Evolutionary conservation across 2,329 filamentous ascomycete species (phyloP).

Genomic region (Mollisiaceae sp.): DNA sequence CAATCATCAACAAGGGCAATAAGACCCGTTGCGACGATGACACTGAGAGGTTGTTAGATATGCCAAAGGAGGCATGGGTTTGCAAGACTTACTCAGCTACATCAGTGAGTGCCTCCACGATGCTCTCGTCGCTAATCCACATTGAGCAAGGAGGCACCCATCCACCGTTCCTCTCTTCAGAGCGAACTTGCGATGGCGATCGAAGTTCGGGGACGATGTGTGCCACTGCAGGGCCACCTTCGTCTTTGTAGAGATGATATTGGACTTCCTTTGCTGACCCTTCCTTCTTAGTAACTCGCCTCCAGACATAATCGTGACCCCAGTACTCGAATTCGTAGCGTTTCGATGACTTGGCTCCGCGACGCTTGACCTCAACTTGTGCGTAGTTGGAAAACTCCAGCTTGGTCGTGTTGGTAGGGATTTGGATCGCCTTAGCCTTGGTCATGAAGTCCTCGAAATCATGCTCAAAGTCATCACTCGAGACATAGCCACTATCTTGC

Average conservation of each 20-base stretch:
- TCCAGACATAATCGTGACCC: slow-evolving; percentile 86
- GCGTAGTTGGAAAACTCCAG: slow-evolving; percentile 98
- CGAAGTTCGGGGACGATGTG: slow-evolving; percentile 84
- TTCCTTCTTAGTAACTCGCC: slow-evolving; percentile 71
- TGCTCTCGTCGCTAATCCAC: slow-evolving; percentile 79
- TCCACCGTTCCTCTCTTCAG: slow-evolving; percentile 78
- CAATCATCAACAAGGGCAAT: slow-evolving; percentile 88
- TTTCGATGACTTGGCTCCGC: slow-evolving; percentile 69
- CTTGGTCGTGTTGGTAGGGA: slow-evolving; percentile 78
- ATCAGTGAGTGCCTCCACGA: slow-evolving; percentile 73
- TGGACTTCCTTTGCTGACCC: slow-evolving; percentile 67
- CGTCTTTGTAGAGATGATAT: slow-evolving; percentile 78
- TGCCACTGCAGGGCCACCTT: slow-evolving; percentile 68
- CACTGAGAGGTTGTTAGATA: slow-evolving; percentile 53
- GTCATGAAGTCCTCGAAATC: slow-evolving; percentile 39
- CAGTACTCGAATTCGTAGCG: slow-evolving; percentile 94
- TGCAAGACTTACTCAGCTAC: slow-evolving; percentile 77
- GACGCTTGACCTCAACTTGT: slow-evolving; percentile 79
- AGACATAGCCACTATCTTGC: slow-evolving; percentile 62
- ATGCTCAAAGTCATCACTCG: slow-evolving; percentile 46
- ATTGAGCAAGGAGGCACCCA: slow-evolving; percentile 92
- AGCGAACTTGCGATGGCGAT: slow-evolving; percentile 70
- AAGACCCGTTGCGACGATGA: slow-evolving; percentile 88
- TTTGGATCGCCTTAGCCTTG: slow-evolving; percentile 31
- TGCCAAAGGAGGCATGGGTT: not conserved